Percentiles rank a stretch among this genome's conserved stretches.
Conservation (phyloP, 441 rosid species). For the Codiaeum variegatum region DNA sequence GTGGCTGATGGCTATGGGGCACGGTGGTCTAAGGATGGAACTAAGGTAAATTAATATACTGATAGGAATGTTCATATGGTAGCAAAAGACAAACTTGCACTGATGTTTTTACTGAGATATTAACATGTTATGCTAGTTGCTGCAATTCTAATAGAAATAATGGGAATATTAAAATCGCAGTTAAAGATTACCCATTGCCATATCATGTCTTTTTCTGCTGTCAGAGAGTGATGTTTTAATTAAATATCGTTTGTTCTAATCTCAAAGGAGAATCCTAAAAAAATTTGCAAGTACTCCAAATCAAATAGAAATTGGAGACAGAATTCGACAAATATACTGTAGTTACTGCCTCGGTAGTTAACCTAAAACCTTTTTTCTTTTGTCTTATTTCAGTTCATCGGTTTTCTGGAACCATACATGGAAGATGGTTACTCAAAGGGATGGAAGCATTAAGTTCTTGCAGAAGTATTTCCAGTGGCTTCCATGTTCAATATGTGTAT, state of each 20-base stretch:
- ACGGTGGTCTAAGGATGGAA: slow-evolving; percentile 68
- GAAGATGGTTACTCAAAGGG: slow-evolving; percentile 62
- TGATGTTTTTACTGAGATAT: slow-evolving; percentile 1
- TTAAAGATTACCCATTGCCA: background rate
- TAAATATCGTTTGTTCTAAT: background rate
- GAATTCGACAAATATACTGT: background rate
- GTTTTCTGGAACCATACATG: slow-evolving; percentile 77
- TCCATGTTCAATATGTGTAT: slow-evolving; percentile 1
- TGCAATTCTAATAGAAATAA: background rate
- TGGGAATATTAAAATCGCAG: background rate
- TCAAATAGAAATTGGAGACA: background rate
- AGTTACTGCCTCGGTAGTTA: slow-evolving; percentile 3
- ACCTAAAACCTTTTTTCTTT: background rate
- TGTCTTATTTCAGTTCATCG: slow-evolving; percentile 58
- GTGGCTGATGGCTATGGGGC: slow-evolving; percentile 65
- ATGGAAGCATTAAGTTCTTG: slow-evolving; percentile 55
- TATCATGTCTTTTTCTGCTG: background rate
- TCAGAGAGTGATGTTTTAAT: background rate
- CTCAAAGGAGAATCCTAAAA: background rate
- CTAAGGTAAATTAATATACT: slow-evolving; percentile 42
- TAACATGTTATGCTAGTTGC: background rate
- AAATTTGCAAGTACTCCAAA: background rate
- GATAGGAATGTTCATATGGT: background rate
- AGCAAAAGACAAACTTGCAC: background rate
- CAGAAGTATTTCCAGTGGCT: background rate